A percentile compares a stretch with the other conserved stretches of the same genome.
Evolutionary conservation across 1,284 basidiomycete genomes (phyloP).

Genomic region (Ceraceosorus guamensis): DNA sequence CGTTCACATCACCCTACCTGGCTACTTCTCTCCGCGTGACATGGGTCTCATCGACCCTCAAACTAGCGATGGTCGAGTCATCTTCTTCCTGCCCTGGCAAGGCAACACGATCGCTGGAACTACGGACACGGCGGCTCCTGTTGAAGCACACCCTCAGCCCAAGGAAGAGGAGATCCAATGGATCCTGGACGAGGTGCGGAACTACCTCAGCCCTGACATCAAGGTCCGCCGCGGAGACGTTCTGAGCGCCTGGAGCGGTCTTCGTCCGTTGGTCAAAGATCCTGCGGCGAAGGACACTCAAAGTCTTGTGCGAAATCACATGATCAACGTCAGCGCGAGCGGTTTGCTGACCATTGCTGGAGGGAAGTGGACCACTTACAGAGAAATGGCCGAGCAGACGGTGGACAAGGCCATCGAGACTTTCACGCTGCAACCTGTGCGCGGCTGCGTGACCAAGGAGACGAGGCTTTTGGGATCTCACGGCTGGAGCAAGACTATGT

Average conservation of each 20-base stretch:
- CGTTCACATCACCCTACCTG: slow-evolving; percentile 91
- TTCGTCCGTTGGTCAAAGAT: slow-evolving; percentile 82
- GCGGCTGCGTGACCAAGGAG: slow-evolving; percentile 66
- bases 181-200: slow-evolving; percentile 84
- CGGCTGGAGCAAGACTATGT: slow-evolving; percentile 92
- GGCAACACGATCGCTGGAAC: slow-evolving; percentile 96
- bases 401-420: slow-evolving; percentile 78
- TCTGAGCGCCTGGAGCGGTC: slow-evolving; percentile 87
- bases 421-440: slow-evolving; percentile 60
- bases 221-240: slow-evolving; percentile 92
- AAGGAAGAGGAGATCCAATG: slow-evolving; percentile 91
- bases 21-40: slow-evolving; percentile 88
- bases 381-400: slow-evolving; percentile 88
- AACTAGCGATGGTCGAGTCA: slow-evolving; percentile 91
- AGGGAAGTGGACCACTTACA: slow-evolving; percentile 97
- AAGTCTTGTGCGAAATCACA: slow-evolving; percentile 84
- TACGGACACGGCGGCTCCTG: slow-evolving; percentile 75
- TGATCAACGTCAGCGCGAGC: slow-evolving; percentile 74
- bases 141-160: slow-evolving; percentile 73
- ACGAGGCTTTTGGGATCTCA: slow-evolving; percentile 85
- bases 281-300: slow-evolving; percentile 74
- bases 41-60: slow-evolving; percentile 94
- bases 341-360: slow-evolving; percentile 91
- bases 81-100: slow-evolving; percentile 98
- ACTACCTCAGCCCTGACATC: slow-evolving; percentile 85